Evolutionary conservation across 768 basidiomycete species (phyloP).

Genomic region (Asterophora parasitica): DNA sequence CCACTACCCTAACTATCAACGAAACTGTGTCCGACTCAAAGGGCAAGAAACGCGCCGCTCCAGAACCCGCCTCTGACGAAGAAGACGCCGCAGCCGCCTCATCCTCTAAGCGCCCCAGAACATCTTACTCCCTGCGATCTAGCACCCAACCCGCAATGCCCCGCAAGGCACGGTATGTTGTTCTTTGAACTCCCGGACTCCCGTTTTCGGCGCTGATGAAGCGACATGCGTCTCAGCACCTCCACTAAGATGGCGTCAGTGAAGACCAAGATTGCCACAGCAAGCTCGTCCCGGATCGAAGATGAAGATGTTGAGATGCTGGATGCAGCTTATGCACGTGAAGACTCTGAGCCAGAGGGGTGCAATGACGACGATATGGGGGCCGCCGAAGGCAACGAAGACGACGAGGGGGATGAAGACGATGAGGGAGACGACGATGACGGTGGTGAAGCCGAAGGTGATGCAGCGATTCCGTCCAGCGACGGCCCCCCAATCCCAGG

Average conservation of each 20-base stretch:
- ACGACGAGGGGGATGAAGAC: constrained; percentile 43
- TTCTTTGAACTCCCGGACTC: constrained; percentile 6
- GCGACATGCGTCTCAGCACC: constrained; percentile 29
- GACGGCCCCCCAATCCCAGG: constrained; percentile 42
- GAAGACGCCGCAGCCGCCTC: constrained; percentile 45
- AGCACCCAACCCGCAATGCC: constrained; percentile 57
- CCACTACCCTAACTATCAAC: constrained; percentile 59
- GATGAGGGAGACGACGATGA: constrained; percentile 43
- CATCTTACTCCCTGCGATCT: constrained; percentile 68
- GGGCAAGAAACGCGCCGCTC: constrained; percentile 89
- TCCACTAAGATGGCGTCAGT: constrained; percentile 47
- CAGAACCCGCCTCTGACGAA: constrained; percentile 65
- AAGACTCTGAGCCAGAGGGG: constrained; percentile 44
- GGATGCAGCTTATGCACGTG: constrained; percentile 54
- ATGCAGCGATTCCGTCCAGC: constrained; percentile 29
- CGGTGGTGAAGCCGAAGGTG: constrained; percentile 40
- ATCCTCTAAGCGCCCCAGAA: constrained; percentile 60
- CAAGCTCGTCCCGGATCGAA: constrained; percentile 59
- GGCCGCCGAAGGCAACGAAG: constrained; percentile 40
- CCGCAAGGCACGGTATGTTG: constrained; percentile 61
- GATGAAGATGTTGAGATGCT: constrained; percentile 78
- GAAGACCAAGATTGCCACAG: constrained; percentile 55
- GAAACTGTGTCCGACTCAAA: constrained; percentile 73
- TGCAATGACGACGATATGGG: constrained; percentile 25
- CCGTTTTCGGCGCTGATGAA: constrained; percentile 11